Base-by-base conservation (phyloP, 2,329 filamentous ascomycete species). In the Achaetomium macrosporum region DNA sequence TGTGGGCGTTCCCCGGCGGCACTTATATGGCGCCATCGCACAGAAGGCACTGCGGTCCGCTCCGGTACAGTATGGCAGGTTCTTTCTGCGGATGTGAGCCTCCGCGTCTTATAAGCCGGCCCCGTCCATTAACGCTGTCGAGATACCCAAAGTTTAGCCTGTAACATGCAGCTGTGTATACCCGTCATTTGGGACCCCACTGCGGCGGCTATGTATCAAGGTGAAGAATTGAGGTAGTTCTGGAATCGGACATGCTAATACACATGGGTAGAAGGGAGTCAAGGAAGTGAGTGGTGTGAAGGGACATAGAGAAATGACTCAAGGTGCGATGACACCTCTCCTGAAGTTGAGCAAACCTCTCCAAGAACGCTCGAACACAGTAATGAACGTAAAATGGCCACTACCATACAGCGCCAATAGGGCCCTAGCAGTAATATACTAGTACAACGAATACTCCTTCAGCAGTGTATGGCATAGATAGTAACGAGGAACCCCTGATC, bases 11-110 rank as follows among this genome's bases (percentile, higher is more conserved):
- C 13, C 33, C 11, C 33, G 13, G 40, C 16, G 29, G 39, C 42
- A 53, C 43, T 37, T 42, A 40, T 13, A 33, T 15, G 15, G 7
- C 29, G 29, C 36, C 42, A 54, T 54, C 33, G 56, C 44, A 13
- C 12, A 49, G 20, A 42, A 4, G 57, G 53, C 39, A 51, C 35
- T 50, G 19, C 54, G 53, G 53, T 53, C 58, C 51, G 55, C 19
- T 39, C 25, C 39, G 42, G 47, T 20, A 57, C n/a, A 33, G 17
- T 31, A n/a, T 20, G 37, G 25, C 17, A 42, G 25, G 29, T 51
- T 16, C 35, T 57, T 47, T 55, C 37, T 57, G 48, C 60, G 60
- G 59, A 61, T 45, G 42, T 42, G 50, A 57, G 50, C 52, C 56
- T 62, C 60, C 60, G 60, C 13, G 12, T 45, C 48, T 10, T 55